These are phyloP conservation scores for Amoebophrya sp. DNA, from an alignment of 169 alveolate genomes.

Conservation along the genomic window DNA sequence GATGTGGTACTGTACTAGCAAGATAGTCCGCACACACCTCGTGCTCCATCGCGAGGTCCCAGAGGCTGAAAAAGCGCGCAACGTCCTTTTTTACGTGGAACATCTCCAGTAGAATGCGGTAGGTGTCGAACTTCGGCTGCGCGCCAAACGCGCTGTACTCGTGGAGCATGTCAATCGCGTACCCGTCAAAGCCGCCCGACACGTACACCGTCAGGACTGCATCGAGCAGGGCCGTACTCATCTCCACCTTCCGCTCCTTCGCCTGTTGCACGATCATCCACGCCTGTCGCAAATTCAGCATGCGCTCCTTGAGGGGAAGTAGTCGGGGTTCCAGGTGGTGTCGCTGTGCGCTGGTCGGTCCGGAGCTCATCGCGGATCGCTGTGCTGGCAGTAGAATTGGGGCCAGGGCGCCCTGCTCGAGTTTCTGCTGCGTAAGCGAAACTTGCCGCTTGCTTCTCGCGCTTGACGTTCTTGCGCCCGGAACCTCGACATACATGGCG, in stretches of 20 bases:
- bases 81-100: slow-evolving; percentile 46
- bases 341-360: too few species aligned
- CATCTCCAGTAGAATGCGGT: slow-evolving; percentile 46
- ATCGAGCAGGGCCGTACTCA: slow-evolving; percentile 49
- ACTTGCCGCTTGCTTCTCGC: background rate
- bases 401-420: background rate
- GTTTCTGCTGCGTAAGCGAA: background rate
- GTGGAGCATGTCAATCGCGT: slow-evolving; percentile 65
- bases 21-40: background rate
- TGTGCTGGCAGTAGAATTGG: background rate
- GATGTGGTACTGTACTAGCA: background rate
- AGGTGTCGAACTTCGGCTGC: slow-evolving; percentile 49
- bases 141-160: slow-evolving; percentile 56
- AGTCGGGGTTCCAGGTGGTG: background rate
- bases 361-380: too few species aligned
- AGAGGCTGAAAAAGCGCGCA: slow-evolving; percentile 48
- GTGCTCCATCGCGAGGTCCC: slow-evolving; percentile 27
- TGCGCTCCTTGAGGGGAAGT: background rate
- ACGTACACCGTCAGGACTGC: slow-evolving; percentile 64
- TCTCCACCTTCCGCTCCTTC: background rate
- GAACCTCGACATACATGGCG: background rate
- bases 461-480: background rate
- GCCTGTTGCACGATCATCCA: slow-evolving; percentile 62
- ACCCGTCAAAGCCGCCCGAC: slow-evolving; percentile 61
- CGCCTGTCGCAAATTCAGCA: slow-evolving; percentile 41